Evolutionary conservation across 2,329 filamentous ascomycete genomes (phyloP).

Genomic region (Eutypa lata): DNA sequence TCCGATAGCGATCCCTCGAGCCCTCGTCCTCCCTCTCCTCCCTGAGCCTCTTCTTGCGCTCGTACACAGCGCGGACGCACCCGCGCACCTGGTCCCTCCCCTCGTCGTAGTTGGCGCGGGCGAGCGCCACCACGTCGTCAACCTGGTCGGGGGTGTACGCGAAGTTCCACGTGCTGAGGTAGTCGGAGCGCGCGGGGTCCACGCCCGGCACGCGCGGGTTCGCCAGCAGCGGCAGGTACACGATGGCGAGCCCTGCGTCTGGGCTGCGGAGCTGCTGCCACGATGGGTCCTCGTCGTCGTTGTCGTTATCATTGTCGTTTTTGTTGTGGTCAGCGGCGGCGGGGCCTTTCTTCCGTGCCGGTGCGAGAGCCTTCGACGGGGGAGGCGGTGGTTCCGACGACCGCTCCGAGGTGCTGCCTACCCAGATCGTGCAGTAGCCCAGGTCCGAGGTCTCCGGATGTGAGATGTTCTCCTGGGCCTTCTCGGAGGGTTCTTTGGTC

Average conservation of each 20-base stretch:
- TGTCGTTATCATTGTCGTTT: too few relatives aligned
- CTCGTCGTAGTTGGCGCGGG: constrained; percentile 82
- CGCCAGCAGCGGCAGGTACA: constrained; percentile 86
- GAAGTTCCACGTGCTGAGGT: constrained; percentile 97
- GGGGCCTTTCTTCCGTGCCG: too few relatives aligned
- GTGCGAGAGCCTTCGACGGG: constrained; percentile 51
- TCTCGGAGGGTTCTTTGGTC: constrained; percentile 24
- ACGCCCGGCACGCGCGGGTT: constrained; percentile 73
- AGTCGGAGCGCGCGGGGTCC: constrained; percentile 80
- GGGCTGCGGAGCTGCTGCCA: constrained; percentile 64
- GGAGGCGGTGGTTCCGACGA: constrained; percentile 52
- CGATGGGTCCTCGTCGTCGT: constrained; percentile 58
- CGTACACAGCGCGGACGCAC: constrained; percentile 84
- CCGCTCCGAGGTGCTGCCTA: constrained; percentile 77
- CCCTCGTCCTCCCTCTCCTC: constrained; percentile 47
- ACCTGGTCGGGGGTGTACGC: constrained; percentile 90
- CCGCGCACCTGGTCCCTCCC: constrained; percentile 74
- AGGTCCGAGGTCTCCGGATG: constrained; percentile 58
- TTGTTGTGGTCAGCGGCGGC: too few relatives aligned
- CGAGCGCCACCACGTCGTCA: constrained; percentile 77
- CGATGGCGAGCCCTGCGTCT: constrained; percentile 79
- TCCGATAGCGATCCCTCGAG: constrained; percentile 39
- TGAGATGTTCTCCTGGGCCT: constrained; percentile 38
- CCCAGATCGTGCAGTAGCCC: constrained; percentile 92
- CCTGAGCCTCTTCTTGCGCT: constrained; percentile 75